Evolutionary conservation across 208 protist genomes (phyloP), one percentile per base, ranked within the genome.

Genomic region (Trypanosoma conorhini): DNA sequence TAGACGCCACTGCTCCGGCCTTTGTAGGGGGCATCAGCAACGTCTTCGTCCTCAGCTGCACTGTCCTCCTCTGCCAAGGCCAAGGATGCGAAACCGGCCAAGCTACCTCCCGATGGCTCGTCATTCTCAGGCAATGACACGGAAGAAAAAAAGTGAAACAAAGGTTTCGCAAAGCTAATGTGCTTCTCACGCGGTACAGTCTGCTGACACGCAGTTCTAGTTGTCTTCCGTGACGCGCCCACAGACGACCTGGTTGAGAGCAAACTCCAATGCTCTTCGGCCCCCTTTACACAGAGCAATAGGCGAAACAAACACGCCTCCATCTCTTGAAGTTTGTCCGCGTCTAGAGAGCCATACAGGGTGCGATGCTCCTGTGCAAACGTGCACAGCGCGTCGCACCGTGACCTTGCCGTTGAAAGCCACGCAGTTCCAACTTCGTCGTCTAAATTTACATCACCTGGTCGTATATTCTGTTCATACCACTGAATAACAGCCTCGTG

Each of bases 1-100:
- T 81, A 87, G 5, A 87, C 74, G 35, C 85, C 85, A 61, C 85
- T 90, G 15, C 76, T 78, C 0, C 83, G 66, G 12, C 74, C 77
- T 3, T 70, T 83, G 59, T 83, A 86, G n/a, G 66, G 61, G 9
- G 78, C 77, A n/a, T 44, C 77, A 48, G 38, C 57, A 24, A 31
- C 28, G 28, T 44, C 55, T 33, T 80, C 58, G 57, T 62, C 58
- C 1, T 24, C 24, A 54, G 5, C 42, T 24, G 15, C 52, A 42
- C 5, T 24, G 19, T 40, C 24, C 1, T 55, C 58, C 7, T 62
- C 35, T 31, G 19, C 33, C 4, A 48, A 30, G 15, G 40, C 28
- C 9, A 35, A 5, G 22, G 3, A 42, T 56, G 28, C 1, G 22
- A 22, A 55, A n/a, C 24, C 21, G 35, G n/a, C 31, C 42, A 54